Conservation (phyloP, 208 protist genomes). For the Leishmania braziliensis region DNA sequence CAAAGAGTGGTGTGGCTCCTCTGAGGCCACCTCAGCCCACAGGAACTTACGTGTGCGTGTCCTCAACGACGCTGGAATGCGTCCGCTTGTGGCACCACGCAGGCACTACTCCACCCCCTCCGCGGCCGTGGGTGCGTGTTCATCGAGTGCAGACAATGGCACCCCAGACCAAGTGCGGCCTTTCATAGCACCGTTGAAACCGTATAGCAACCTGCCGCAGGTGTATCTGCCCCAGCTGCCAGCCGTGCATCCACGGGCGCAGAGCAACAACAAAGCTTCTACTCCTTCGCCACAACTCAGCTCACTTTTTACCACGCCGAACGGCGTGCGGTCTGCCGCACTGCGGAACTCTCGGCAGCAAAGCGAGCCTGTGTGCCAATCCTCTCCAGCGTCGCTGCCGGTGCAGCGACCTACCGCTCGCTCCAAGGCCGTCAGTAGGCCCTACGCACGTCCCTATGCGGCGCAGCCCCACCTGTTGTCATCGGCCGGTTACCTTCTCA, state of each 20-base stretch:
- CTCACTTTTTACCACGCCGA: slow-evolving; percentile 10
- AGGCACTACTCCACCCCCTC: neutral
- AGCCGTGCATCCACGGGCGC: slow-evolving; percentile 7
- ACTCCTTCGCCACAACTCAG: neutral
- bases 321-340: neutral
- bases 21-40: slow-evolving; percentile 9
- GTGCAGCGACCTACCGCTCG: slow-evolving; percentile 11
- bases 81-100: neutral
- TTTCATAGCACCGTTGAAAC: slow-evolving; percentile 9
- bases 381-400: slow-evolving; percentile 7
- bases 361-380: slow-evolving; percentile 7
- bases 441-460: slow-evolving; percentile 18
- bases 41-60: neutral
- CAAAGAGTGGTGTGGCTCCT: neutral
- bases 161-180: slow-evolving; percentile 7
- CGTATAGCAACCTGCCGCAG: neutral
- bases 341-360: slow-evolving; percentile 37
- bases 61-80: neutral
- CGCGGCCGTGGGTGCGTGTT: neutral
- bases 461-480: slow-evolving; percentile 15
- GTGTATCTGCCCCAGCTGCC: slow-evolving; percentile 9
- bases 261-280: neutral
- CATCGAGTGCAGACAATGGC: neutral
- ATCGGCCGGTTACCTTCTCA: slow-evolving; percentile 13
- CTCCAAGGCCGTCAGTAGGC: neutral